Evolutionary conservation across 345 rosid species (phyloP), one percentile per base, ranked within the genome.

Genomic region (Camelina sativa): DNA sequence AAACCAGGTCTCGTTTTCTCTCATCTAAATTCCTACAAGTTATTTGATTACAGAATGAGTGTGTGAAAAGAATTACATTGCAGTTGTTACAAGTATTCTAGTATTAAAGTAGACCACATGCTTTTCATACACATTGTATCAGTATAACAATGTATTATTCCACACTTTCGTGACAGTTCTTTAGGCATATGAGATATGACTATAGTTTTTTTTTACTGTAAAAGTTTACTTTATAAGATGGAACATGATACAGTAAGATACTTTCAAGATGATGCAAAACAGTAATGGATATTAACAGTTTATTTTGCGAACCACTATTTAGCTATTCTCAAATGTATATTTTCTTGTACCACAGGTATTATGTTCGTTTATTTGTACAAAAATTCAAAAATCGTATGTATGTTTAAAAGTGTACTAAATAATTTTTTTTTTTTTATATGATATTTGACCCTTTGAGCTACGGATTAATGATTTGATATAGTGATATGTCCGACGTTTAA

Each of bases 31-130:
- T 32, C 16, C 10, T 57, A 57, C 51, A 66, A 74, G 19, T 58
- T 66, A 58, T 6, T 57, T 48, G 53, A 25, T 35, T 65, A 25
- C 30, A 65, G 71, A 74, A 30, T 13, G 66, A 57, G 8, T 74
- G 59, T 46, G 35, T 16, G 22, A 40, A 48, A 58, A 35, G 34
- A 16, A 47, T 57, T 48, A 57, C 78, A 57, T 46, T 65, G 66
- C 30, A 57, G 72, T 35, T 57, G 72, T 16, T 65, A 35, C 41
- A 46, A 34, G 58, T 15, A n/a, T 55, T 44, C 30, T 34, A 32
- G 50, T 46, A 55, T 35, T 28, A 22, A 48, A 60, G 47, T 35
- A 22, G 50, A 41, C 7, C 12, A 5, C 19, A 32, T n/a, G 23
- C 62, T 48, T 48, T 17, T 48, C 53, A 17, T 48, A 16, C 16